phyloP scores from a whole-genome alignment of 179 eudicot species.

The Spergularia azorica region DNA sequence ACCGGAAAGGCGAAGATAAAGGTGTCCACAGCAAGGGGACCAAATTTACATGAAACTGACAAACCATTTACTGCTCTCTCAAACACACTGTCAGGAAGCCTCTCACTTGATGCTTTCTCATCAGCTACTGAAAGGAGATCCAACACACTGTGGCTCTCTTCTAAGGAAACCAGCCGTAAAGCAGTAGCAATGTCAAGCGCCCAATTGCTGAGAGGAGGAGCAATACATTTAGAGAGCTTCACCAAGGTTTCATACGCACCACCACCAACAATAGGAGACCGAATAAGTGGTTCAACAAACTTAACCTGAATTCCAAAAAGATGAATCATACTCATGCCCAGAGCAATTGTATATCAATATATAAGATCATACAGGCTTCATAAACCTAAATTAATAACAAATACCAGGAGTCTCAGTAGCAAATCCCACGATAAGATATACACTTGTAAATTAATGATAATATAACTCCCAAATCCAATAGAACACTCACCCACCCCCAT shows the following conservation, averaged over 20 bases:
- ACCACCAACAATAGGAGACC: slow-evolving; percentile 77
- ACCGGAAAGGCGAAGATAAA: slow-evolving; percentile 90
- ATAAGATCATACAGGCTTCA: no score
- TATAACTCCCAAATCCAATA: not conserved
- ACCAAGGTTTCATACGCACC: slow-evolving; percentile 87
- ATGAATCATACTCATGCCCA: slow-evolving; percentile 3
- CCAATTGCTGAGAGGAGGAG: slow-evolving; percentile 87
- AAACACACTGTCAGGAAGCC: slow-evolving; percentile 59
- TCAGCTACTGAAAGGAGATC: slow-evolving; percentile 56
- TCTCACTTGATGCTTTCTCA: slow-evolving; percentile 44
- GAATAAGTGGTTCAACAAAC: slow-evolving; percentile 72
- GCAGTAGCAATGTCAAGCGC: slow-evolving; percentile 95
- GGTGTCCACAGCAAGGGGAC: slow-evolving; percentile 94
- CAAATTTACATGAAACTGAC: slow-evolving; percentile 73
- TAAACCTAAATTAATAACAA: no score
- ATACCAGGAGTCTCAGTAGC: no score
- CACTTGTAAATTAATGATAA: not conserved
- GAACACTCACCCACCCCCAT: not conserved
- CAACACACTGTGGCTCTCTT: slow-evolving; percentile 53
- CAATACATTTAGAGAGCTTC: slow-evolving; percentile 81
- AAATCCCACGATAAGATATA: no score
- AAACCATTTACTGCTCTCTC: slow-evolving; percentile 69
- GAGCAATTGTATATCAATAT: not conserved
- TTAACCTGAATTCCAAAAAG: slow-evolving; percentile 56
- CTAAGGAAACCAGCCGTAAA: slow-evolving; percentile 60